Conservation (phyloP, 2,329 filamentous ascomycete genomes). For the Neoarthrinium moseri region DNA sequence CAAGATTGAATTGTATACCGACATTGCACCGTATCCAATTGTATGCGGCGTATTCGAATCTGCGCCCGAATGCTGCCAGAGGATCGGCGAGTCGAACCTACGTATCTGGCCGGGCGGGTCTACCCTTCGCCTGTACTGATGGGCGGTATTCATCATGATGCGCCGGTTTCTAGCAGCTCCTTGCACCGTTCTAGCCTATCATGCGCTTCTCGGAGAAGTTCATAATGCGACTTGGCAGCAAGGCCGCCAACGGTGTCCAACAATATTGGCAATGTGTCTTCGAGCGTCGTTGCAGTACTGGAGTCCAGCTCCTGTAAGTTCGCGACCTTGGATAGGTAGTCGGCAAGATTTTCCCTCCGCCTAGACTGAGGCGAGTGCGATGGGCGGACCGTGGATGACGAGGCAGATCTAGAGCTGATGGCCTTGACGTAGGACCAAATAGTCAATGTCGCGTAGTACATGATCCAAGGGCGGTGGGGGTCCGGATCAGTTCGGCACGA, state of each 20-base stretch:
- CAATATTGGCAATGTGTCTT: slow-evolving; percentile 47
- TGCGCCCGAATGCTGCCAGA: not conserved
- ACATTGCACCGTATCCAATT: too few relatives aligned
- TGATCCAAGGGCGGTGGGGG: slow-evolving; percentile 84
- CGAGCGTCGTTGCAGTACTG: slow-evolving; percentile 65
- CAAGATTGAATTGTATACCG: too few relatives aligned
- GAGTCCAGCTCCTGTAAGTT: slow-evolving; percentile 68
- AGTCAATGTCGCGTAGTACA: slow-evolving; percentile 82
- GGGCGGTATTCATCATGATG: too few relatives aligned
- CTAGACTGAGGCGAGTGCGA: slow-evolving; percentile 17
- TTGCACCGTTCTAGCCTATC: slow-evolving; percentile 70
- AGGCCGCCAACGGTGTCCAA: slow-evolving; percentile 42
- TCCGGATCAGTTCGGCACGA: slow-evolving; percentile 75
- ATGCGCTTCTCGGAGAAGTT: slow-evolving; percentile 76
- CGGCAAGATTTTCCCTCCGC: slow-evolving; percentile 32
- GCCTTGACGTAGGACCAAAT: slow-evolving; percentile 89
- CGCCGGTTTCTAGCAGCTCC: slow-evolving; percentile 34
- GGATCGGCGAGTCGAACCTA: not conserved
- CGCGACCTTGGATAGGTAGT: slow-evolving; percentile 62
- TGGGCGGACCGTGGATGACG: slow-evolving; percentile 52
- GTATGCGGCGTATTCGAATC: too few relatives aligned
- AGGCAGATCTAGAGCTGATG: slow-evolving; percentile 57
- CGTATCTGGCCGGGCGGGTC: too few relatives aligned
- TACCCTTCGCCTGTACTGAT: too few relatives aligned
- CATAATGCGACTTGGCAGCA: slow-evolving; percentile 49